Base-by-base conservation (phyloP, 495 filamentous ascomycete genomes). In the Talaromyces borbonicus region DNA sequence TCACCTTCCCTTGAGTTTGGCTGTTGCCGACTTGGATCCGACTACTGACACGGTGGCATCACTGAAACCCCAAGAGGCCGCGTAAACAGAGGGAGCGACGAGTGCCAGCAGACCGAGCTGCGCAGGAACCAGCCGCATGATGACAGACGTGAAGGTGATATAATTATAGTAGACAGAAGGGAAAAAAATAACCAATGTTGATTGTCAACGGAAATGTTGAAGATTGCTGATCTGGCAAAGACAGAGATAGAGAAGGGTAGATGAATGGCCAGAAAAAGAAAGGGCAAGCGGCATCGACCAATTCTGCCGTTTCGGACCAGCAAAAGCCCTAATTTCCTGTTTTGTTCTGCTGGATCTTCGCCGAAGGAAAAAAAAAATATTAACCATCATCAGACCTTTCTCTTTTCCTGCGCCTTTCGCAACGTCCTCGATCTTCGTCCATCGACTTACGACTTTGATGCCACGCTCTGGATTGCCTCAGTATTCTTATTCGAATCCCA, bases 41-140 rank as follows among this genome's bases (percentile, higher is more conserved):
- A n/a, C n/a, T 52, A 95, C 74, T 45, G 80, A 77, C 61, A 95
- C 65, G 55, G 79, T 85, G 60, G 83, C 89, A 73, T 95, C 87
- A 57, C 83, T 76, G 62, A 92, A 92, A 15, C 79, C 76, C 89
- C 89, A 95, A 23, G 79, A 78, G 26, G 85, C 78, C 42, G 85
- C 84, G 32, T 85, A 81, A 12, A 49, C 65, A 33, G 55, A 54
- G n/a, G 66, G 64, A 8, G 66, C 61, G 33, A 58, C 56, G 5
- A 62, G 60, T 20, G 57, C 67, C 57, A 69, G 54, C 45, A 72
- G 55, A 43, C 60, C 60, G 37, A 71, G 58, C 25, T 60, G 60
- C 52, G 64, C 54, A 51, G 62, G 59, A 59, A 65, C 67, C 53
- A 68, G 51, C 55, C 66, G 60, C 69, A 72, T 72, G 25, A 20